Evolutionary conservation across 2,329 filamentous ascomycete genomes (phyloP).

Genomic region (Apiospora aurea): DNA sequence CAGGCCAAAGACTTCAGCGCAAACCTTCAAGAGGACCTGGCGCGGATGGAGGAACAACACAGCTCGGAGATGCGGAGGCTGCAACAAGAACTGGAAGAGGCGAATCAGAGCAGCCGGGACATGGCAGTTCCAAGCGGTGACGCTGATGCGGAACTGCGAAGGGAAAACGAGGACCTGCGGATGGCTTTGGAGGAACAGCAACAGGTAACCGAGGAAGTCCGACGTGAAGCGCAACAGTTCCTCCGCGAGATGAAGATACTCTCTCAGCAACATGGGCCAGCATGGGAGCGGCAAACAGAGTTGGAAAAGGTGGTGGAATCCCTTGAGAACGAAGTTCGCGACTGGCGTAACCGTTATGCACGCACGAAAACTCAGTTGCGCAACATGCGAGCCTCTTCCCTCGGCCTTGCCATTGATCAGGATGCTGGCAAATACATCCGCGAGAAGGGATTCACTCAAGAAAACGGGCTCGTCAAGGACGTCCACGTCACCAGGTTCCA

Average conservation of each 20-base stretch:
- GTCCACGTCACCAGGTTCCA: slow-evolving; percentile 95
- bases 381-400: slow-evolving; percentile 79
- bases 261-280: slow-evolving; percentile 79
- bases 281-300: slow-evolving; percentile 82
- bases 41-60: slow-evolving; percentile 74
- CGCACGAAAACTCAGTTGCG: slow-evolving; percentile 87
- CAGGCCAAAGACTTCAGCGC: slow-evolving; percentile 80
- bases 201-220: slow-evolving; percentile 84
- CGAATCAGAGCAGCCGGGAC: slow-evolving; percentile 45
- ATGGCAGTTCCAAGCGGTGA: slow-evolving; percentile 35
- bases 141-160: slow-evolving; percentile 63
- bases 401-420: slow-evolving; percentile 73
- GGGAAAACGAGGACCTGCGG: slow-evolving; percentile 74
- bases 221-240: slow-evolving; percentile 82
- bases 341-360: slow-evolving; percentile 91
- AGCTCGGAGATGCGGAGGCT: slow-evolving; percentile 68
- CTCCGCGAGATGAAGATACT: slow-evolving; percentile 88
- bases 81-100: slow-evolving; percentile 67
- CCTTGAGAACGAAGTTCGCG: slow-evolving; percentile 82
- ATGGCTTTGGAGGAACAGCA: slow-evolving; percentile 75
- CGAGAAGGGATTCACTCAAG: slow-evolving; percentile 71
- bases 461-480: slow-evolving; percentile 84
- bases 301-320: slow-evolving; percentile 77
- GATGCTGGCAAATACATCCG: slow-evolving; percentile 73
- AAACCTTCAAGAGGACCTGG: slow-evolving; percentile 80